Evolutionary conservation across 441 rosid species (phyloP), one percentile per base, ranked within the genome.

Genomic region (Croton laevigatus): DNA sequence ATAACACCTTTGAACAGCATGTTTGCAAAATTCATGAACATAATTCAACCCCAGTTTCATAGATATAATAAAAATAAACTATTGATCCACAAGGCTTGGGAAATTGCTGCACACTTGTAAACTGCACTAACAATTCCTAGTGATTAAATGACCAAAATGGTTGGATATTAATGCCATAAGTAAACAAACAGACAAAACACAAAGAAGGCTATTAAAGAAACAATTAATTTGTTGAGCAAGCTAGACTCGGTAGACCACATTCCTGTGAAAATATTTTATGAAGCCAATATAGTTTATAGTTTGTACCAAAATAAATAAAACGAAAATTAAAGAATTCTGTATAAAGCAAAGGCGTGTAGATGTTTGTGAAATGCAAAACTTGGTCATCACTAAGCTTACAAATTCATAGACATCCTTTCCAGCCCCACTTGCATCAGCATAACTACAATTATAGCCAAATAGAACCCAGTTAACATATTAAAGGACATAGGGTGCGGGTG

Each of bases 391-490:
- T 36, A n/a, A 71, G 62, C 93, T 88, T 81, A 92, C 97, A 68
- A 87, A 92, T 80, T 92, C 94, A 79, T 92, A 90, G 62, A 92
- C 97, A 82, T 90, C 97, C 1, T 89, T 87, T 53, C 87, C 92
- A 68, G 96, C 92, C 51, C 96, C 97, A 78, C 90, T 91, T 67
- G 91, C 81, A 79, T 90, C 97, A 45, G 96, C 96, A 84, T 91
- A 90, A 54, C 94, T 90, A 81, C 69, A 78, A 51, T 74, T 5
- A 7, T 51, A 65, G 34, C 51, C 45, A 59, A 67, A 48, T 45
- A 19, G 55, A 62, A 59, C 54, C 32, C 14, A 57, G 32, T 45
- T n/a, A 72, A 45, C 45, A 65, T 19, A 62, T 17, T 22, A 59
- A 40, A 64, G 23, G 51, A 69, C 9, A 42, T 10, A 16, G 0